A percentile compares a stretch with the other conserved stretches of the same genome.
phyloP scores from a whole-genome alignment of 176 grass and related monocot genomes.

The Ampelocalamus luodianensis region DNA sequence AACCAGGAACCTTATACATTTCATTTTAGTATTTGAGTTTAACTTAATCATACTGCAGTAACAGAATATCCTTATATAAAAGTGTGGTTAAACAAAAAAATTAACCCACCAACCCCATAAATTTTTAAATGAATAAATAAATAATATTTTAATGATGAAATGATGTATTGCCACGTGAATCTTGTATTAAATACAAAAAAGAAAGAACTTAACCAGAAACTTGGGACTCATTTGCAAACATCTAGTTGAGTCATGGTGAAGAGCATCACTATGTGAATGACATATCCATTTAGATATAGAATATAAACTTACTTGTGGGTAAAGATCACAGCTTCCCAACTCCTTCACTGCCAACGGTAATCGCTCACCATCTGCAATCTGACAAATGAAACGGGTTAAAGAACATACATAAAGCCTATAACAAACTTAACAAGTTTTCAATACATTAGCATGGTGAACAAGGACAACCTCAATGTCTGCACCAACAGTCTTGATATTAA shows the following conservation, averaged over 20 bases:
- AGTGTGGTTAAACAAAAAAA: constrained; percentile 11
- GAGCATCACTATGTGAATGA: constrained; percentile 24
- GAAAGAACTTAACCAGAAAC: constrained; percentile 7
- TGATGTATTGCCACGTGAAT: constrained; percentile 11
- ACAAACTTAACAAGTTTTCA: constrained; percentile 22
- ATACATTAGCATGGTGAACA: constrained; percentile 31
- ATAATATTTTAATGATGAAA: constrained; percentile 11
- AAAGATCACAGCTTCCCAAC: constrained; percentile 98
- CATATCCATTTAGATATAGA: constrained; percentile 6
- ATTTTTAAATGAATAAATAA: not conserved
- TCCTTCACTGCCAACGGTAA: constrained; percentile 92
- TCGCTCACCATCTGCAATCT: constrained; percentile 92
- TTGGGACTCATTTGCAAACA: not conserved
- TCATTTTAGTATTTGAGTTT: constrained; percentile 13
- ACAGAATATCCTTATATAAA: constrained; percentile 2
- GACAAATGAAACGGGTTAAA: constrained; percentile 34
- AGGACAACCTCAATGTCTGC: constrained; percentile 85
- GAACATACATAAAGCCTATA: constrained; percentile 13
- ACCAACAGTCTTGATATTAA: constrained; percentile 94
- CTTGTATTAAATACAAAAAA: not conserved
- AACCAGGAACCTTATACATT: not conserved
- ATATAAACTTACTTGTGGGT: constrained; percentile 86
- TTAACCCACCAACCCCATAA: not conserved
- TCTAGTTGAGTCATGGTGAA: not conserved
- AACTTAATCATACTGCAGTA: not conserved